phyloP scores from a whole-genome alignment of 768 basidiomycete species.

The Mycena latifolia region DNA sequence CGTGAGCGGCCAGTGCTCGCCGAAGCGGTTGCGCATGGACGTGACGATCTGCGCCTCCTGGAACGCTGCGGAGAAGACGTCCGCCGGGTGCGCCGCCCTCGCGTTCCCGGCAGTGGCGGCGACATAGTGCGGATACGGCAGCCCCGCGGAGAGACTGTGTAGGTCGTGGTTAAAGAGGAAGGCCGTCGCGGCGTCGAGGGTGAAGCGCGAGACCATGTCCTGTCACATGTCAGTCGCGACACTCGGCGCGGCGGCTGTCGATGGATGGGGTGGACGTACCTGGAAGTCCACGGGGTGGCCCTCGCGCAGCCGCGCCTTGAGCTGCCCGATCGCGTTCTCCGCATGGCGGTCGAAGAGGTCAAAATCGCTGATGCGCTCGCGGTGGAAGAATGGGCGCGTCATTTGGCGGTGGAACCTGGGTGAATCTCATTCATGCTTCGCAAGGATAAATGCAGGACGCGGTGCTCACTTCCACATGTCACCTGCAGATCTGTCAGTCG shows the following conservation, averaged over 20 bases:
- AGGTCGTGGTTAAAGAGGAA: slow-evolving; percentile 68
- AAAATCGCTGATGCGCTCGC: slow-evolving; percentile 39
- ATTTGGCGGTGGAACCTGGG: slow-evolving; percentile 37
- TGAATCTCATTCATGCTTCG: too few species aligned
- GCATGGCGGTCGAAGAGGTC: slow-evolving; percentile 39
- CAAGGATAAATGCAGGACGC: too few species aligned
- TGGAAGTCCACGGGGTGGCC: slow-evolving; percentile 73
- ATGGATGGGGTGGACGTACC: slow-evolving; percentile 44
- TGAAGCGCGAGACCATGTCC: slow-evolving; percentile 69
- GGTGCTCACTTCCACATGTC: slow-evolving; percentile 78
- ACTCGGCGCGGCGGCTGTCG: too few species aligned
- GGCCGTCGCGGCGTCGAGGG: slow-evolving; percentile 69
- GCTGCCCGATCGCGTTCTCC: slow-evolving; percentile 23
- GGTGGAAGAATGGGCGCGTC: slow-evolving; percentile 39
- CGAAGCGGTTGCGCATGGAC: slow-evolving; percentile 53
- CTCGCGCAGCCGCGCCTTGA: slow-evolving; percentile 30
- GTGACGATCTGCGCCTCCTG: slow-evolving; percentile 58
- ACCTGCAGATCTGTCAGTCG: not conserved
- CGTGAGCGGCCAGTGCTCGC: slow-evolving; percentile 61
- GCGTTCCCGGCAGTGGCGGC: not conserved
- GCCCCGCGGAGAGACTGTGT: slow-evolving; percentile 57
- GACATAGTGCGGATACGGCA: slow-evolving; percentile 60
- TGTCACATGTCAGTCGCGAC: not conserved
- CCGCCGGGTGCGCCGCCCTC: slow-evolving; percentile 4
- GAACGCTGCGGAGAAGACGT: slow-evolving; percentile 63